These are phyloP conservation scores for Filobasidium wieringae DNA, from an alignment of 768 basidiomycete species.

Conservation along the genomic window DNA sequence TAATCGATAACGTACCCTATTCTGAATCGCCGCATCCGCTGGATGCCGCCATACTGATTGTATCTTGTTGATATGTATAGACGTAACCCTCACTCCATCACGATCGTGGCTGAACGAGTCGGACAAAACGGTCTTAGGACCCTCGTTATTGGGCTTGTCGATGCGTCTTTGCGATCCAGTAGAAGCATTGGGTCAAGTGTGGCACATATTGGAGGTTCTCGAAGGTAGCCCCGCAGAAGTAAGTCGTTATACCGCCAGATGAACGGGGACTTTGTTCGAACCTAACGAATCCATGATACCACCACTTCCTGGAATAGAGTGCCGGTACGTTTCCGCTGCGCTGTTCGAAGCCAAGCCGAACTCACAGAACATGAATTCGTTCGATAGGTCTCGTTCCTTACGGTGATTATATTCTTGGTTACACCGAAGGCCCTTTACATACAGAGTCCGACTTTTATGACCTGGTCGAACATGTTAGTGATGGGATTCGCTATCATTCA, in stretches of 20 bases:
- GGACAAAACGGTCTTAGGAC: constrained; percentile 42
- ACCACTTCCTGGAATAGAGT: background rate
- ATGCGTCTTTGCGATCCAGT: constrained; percentile 89
- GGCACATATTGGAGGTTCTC: constrained; percentile 94
- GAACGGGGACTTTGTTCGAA: too few relatives aligned
- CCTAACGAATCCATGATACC: background rate
- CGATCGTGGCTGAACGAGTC: constrained; percentile 53
- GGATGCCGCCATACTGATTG: background rate
- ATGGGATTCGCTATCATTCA: background rate
- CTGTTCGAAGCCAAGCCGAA: background rate
- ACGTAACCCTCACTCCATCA: constrained; percentile 73
- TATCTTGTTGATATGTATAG: constrained; percentile 40
- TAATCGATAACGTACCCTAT: too few relatives aligned
- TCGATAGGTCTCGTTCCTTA: constrained; percentile 90
- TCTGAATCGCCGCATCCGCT: too few relatives aligned
- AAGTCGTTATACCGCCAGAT: background rate
- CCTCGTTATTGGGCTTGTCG: constrained; percentile 84
- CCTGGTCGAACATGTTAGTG: constrained; percentile 71
- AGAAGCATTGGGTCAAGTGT: constrained; percentile 78
- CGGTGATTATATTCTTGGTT: constrained; percentile 66
- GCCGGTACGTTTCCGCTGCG: background rate
- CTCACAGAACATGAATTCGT: too few relatives aligned
- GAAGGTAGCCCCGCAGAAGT: constrained; percentile 92
- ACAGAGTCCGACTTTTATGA: constrained; percentile 95
- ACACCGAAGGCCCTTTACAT: constrained; percentile 83